Conservation (phyloP, 2,329 filamentous ascomycete species). For the Sodiomyces alkalinus region DNA sequence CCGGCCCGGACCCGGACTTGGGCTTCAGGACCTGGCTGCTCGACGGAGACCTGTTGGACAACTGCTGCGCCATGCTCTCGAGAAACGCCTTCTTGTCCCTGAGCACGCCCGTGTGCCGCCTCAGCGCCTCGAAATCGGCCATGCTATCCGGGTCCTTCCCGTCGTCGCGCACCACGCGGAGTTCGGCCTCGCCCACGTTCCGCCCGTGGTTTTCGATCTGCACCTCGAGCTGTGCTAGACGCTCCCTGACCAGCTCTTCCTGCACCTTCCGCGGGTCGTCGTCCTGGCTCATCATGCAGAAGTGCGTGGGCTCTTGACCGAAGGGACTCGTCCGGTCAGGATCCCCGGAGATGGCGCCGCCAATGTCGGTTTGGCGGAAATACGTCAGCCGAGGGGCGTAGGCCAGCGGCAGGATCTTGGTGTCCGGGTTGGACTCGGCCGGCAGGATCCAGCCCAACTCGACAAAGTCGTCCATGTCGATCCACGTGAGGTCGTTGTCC, state of each 20-base stretch:
- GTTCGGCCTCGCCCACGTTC: conserved; percentile 59
- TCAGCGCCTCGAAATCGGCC: conserved; percentile 44
- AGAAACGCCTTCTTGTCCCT: conserved; percentile 43
- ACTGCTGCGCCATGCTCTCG: conserved; percentile 40
- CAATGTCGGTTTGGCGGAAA: conserved; percentile 91
- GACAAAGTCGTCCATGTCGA: conserved; percentile 99
- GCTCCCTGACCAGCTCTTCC: conserved; percentile 65
- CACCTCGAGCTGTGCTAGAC: conserved; percentile 60
- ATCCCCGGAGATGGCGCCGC: conserved; percentile 64
- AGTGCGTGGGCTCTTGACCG: conserved; percentile 83
- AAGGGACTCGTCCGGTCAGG: conserved; percentile 75
- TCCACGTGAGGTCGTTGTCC: conserved; percentile 90
- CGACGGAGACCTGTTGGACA: conserved; percentile 20
- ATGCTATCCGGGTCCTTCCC: conserved; percentile 33
- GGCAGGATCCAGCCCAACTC: conserved; percentile 94
- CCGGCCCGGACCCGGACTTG: conserved; percentile 7
- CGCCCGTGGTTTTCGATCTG: conserved; percentile 66
- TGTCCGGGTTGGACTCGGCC: conserved; percentile 78
- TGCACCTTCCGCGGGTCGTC: conserved; percentile 85
- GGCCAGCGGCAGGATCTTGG: conserved; percentile 82
- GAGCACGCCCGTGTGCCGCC: conserved; percentile 38
- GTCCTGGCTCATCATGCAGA: conserved; percentile 85
- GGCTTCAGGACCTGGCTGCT: conserved; percentile 12
- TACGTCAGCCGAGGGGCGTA: conserved; percentile 94
- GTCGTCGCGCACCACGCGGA: conserved; percentile 41